Base-by-base conservation (phyloP, 495 filamentous ascomycete genomes). In the Peziza echinospora region DNA sequence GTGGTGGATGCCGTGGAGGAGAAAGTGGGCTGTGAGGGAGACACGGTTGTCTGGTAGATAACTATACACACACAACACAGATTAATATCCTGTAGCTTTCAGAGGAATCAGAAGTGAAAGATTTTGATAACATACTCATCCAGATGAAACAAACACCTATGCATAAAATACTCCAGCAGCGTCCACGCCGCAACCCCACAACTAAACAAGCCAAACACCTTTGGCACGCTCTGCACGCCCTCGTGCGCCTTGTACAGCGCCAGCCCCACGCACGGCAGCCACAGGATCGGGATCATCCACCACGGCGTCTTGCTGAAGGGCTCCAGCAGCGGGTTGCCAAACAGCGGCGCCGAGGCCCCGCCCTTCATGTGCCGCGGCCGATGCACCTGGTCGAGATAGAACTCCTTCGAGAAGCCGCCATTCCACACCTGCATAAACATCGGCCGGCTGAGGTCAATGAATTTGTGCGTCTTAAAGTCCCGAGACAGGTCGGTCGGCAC, bases 261-360 rank as follows among this genome's bases (percentile, higher is more conserved):
- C 58, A 83, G 93, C 11, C 65, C 53, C n/a, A 89, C 71, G 9
- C 64, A 67, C 17, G 91, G 91, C n/a, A 87, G 57, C 91, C 91
- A 99, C 7, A 92, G 37, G 0, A 71, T 66, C 9, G 91, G 91
- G 11, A 96, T 70, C 40, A 89, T 58, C 73, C 78, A 96, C 85
- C 86, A 96, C 5, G 86, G 72, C 6, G 91, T 96, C 66, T 85
- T 81, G 62, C 79, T 83, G 22, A 99, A 65, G 5, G 91, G 91
- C 63, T 99, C 91, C 9, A 99, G 70, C 64, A 96, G 89, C n/a
- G n/a, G n/a, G 63, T 99, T 99, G 37, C 91, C 91, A 63, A 99
- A 99, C 24, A 99, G 63, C 5, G 89, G 91, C 24, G 91, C 89
- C 5, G 85, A 93, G 48, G 76, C 75, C 34, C 89, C 89, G 45